Base-by-base conservation (phyloP, 768 basidiomycete species). In the Psilocybe azurescens region DNA sequence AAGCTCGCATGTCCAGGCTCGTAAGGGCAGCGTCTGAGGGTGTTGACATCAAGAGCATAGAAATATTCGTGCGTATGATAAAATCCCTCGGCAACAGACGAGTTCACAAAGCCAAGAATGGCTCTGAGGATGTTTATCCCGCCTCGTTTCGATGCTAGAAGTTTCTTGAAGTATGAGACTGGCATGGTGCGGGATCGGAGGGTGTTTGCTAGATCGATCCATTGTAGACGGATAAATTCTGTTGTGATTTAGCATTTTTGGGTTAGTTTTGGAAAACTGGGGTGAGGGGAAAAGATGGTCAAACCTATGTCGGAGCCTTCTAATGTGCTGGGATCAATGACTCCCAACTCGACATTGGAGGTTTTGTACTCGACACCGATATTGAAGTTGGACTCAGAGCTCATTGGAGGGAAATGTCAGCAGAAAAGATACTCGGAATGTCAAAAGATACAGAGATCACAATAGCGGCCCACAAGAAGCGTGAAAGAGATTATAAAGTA, bases 121-220 rank as follows among this genome's bases (percentile, higher is more conserved):
- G 70, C 79, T 63, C 80, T 81, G 2, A 75, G 60, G 14, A 89
- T 13, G 3, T 74, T 69, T 16, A 90, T 67, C 0, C 88, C 83
- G 1, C 86, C 83, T 33, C 87, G 78, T 1, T 74, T 57, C 18
- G 82, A 78, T 0, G 73, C 59, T 18, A 88, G 72, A 13, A 90
- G 75, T 53, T 80, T 78, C 51, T 68, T 58, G 71, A 89, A 87
- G 69, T 86, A 79, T 1, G 73, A 24, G 5, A 82, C 61, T 3
- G 90, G 79, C 29, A 91, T 53, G 64, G 90, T 72, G 32, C 88
- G 84, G 67, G 76, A 85, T 61, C 88, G 82, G 58, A 81, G 83
- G 24, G 24, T 24, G 24, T 24, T 24, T 24, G 24, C 24, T 24
- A 24, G 72, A 70, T 91, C 89, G 8, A 86, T 79, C 86, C 86